These are phyloP conservation scores for Colletotrichum brevisporum DNA, from an alignment of 2,329 filamentous ascomycete species.

Conservation along the genomic window DNA sequence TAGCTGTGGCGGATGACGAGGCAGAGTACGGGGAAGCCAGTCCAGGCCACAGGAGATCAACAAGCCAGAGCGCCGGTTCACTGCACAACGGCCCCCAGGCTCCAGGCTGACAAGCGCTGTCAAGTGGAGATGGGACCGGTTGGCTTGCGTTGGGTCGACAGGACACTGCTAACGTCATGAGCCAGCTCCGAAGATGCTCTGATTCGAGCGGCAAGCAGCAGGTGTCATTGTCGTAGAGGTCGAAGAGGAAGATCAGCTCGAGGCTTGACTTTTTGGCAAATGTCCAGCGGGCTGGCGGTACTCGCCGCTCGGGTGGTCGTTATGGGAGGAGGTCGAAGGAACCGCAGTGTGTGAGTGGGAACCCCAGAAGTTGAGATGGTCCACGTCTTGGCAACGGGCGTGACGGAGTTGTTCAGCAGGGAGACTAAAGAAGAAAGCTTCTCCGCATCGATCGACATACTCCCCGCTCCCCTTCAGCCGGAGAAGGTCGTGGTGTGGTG, in stretches of 20 bases:
- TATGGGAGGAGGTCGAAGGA: constrained; percentile 6
- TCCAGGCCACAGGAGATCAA: neutral
- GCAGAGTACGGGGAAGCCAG: constrained; percentile 11
- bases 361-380: constrained; percentile 27
- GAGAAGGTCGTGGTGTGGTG: constrained; percentile 23
- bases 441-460: constrained; percentile 40
- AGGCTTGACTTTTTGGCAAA: neutral
- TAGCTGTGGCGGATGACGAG: constrained; percentile 12
- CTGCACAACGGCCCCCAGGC: neutral
- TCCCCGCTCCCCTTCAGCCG: constrained; percentile 39
- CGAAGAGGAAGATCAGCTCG: neutral
- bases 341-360: constrained; percentile 3
- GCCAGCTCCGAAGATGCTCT: constrained; percentile 25
- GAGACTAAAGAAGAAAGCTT: constrained; percentile 38
- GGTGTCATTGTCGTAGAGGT: constrained; percentile 9
- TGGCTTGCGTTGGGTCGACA: constrained; percentile 25
- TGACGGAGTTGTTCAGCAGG: constrained; percentile 20
- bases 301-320: neutral
- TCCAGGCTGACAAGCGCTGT: constrained; percentile 3
- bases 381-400: constrained; percentile 23
- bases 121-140: constrained; percentile 2
- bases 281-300: neutral
- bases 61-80: neutral
- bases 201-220: constrained; percentile 37
- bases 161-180: constrained; percentile 18